These are phyloP conservation scores for Scedosporium apiospermum DNA, from an alignment of 2,329 filamentous ascomycete species.

Conservation along the genomic window DNA sequence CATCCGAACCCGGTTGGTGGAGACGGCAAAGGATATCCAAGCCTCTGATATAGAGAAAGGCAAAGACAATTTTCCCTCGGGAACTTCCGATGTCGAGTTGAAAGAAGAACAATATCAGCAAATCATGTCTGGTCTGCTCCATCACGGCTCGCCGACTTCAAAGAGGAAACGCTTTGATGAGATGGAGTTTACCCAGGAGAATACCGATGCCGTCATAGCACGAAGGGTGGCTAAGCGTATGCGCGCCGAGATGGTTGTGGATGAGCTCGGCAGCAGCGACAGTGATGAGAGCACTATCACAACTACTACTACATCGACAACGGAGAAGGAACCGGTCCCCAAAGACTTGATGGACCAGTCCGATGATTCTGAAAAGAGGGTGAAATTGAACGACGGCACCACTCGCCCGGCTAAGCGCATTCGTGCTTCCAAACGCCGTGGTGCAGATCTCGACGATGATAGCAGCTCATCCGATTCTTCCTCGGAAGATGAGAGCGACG, in stretches of 20 bases:
- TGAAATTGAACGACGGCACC: constrained; percentile 35
- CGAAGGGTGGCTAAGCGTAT: constrained; percentile 52
- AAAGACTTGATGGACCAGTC: not conserved
- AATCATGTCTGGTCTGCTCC: constrained; percentile 45
- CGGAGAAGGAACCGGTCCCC: constrained; percentile 11
- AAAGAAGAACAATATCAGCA: constrained; percentile 39
- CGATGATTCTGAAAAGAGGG: constrained; percentile 25
- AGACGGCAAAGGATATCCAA: constrained; percentile 55
- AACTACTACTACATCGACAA: constrained; percentile 7
- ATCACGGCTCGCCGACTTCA: constrained; percentile 19
- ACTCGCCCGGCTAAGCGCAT: constrained; percentile 30
- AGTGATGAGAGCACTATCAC: constrained; percentile 23
- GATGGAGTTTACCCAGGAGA: constrained; percentile 39
- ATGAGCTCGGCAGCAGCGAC: constrained; percentile 42
- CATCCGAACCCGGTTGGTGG: constrained; percentile 57
- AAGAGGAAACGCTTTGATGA: constrained; percentile 45
- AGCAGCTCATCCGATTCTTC: constrained; percentile 26
- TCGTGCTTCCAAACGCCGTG: constrained; percentile 5
- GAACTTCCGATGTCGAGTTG: constrained; percentile 10
- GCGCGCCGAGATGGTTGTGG: constrained; percentile 49
- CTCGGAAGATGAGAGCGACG: constrained; percentile 23
- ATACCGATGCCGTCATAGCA: constrained; percentile 37
- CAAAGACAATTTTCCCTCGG: constrained; percentile 27
- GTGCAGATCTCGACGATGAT: constrained; percentile 21
- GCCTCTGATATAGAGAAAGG: constrained; percentile 44